Conservation (phyloP, 106 monocot species). For the Agapanthus africanus region DNA sequence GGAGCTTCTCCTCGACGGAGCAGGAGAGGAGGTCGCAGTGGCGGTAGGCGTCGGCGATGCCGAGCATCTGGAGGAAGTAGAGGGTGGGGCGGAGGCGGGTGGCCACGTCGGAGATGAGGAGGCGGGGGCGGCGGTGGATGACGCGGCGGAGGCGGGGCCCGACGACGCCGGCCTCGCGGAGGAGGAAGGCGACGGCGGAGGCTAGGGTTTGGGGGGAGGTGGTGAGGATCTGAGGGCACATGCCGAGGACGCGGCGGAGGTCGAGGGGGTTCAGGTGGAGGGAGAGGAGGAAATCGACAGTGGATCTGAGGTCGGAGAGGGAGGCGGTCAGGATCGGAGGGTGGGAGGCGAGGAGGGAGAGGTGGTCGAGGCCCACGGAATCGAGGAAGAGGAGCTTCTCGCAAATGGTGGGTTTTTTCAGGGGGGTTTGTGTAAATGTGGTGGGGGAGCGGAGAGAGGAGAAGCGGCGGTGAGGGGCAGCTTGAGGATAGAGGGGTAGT, state of each 20-base stretch:
- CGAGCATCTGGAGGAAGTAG: constrained; percentile 76
- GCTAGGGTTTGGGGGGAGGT: constrained; percentile 13
- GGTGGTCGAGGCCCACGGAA: constrained; percentile 53
- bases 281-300: constrained; percentile 40
- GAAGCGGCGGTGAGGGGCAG: constrained; percentile 1
- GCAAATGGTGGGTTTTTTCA: not conserved
- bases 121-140: constrained; percentile 45
- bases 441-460: constrained; percentile 14
- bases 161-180: constrained; percentile 46
- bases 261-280: constrained; percentile 42
- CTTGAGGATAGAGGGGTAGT: constrained; percentile 8
- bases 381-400: constrained; percentile 59
- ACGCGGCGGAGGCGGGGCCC: constrained; percentile 40
- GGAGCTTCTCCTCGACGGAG: constrained; percentile 57
- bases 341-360: constrained; percentile 30
- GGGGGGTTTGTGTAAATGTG: constrained; percentile 10
- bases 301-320: constrained; percentile 32
- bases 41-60: constrained; percentile 23
- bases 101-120: constrained; percentile 48
- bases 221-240: constrained; percentile 64
- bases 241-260: constrained; percentile 52
- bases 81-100: constrained; percentile 42
- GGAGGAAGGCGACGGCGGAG: constrained; percentile 49
- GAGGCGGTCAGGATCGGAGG: constrained; percentile 35
- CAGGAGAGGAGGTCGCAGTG: constrained; percentile 58